Evolutionary conservation across 306 rosid genomes (phyloP).

Genomic region (Quercus rubra): DNA sequence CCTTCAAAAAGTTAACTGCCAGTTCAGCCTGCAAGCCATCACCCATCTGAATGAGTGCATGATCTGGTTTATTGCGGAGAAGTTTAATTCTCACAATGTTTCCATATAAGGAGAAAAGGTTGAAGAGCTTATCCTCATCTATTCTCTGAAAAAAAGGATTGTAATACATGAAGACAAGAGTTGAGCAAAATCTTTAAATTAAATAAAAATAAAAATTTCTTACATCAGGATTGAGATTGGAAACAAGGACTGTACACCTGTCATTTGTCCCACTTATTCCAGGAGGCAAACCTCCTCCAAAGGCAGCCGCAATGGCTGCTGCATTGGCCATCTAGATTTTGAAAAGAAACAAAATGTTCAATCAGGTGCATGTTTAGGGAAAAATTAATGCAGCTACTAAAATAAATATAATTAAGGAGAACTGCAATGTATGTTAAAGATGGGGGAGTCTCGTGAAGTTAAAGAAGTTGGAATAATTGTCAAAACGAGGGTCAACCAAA

Average conservation of each 20-base stretch:
- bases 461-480: neutral
- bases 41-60: conserved; percentile 97
- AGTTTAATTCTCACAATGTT: conserved; percentile 94
- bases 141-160: conserved; percentile 63
- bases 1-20: conserved; percentile 97
- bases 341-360: conserved; percentile 2
- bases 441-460: neutral
- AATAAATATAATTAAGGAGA: neutral
- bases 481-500: neutral
- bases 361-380: neutral
- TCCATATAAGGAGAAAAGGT: conserved; percentile 94
- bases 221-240: conserved; percentile 92
- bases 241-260: conserved; percentile 88
- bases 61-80: conserved; percentile 95
- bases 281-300: conserved; percentile 96
- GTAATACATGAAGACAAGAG: conserved; percentile 14
- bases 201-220: conserved; percentile 23
- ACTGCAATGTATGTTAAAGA: neutral
- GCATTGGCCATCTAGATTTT: conserved; percentile 77
- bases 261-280: conserved; percentile 97
- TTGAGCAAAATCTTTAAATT: conserved; percentile 1
- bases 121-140: conserved; percentile 96
- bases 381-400: neutral
- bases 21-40: conserved; percentile 98
- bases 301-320: conserved; percentile 88